Evolutionary conservation across 2,329 filamentous ascomycete species (phyloP).

Genomic region (Erysiphe pulchra): DNA sequence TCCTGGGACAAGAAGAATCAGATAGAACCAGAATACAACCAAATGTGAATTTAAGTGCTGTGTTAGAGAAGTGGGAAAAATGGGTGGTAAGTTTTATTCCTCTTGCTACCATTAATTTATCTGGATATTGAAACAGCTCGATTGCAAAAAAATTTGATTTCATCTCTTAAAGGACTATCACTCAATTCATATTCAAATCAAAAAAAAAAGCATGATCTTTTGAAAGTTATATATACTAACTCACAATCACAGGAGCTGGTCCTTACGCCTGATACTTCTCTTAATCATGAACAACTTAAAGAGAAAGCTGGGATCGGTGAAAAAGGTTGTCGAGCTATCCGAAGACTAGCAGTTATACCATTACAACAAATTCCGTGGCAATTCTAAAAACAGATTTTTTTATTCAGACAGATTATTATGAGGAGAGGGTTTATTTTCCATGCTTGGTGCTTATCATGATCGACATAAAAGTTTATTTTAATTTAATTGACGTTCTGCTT

Average conservation of each 20-base stretch:
- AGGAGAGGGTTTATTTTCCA: too few relatives aligned
- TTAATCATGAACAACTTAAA: background rate
- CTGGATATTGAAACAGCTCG: too few relatives aligned
- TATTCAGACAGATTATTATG: too few relatives aligned
- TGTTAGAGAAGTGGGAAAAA: constrained; percentile 1
- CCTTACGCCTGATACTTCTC: background rate
- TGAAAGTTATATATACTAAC: background rate
- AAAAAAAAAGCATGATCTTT: background rate
- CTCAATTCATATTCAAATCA: background rate
- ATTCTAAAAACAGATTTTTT: background rate
- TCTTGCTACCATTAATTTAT: too few relatives aligned
- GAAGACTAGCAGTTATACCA: background rate
- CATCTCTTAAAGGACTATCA: background rate
- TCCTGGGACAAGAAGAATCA: background rate
- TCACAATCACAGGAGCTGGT: background rate
- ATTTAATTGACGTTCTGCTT: too few relatives aligned
- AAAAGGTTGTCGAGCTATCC: background rate
- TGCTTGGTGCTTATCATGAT: too few relatives aligned
- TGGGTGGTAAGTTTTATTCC: background rate
- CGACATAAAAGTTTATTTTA: too few relatives aligned
- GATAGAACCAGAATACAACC: background rate
- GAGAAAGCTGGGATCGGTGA: background rate
- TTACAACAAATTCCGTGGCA: background rate
- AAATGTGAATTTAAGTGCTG: background rate
- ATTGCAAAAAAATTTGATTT: too few relatives aligned